These are phyloP conservation scores for Syzygium oleosum DNA, from an alignment of 345 rosid species.

Conservation along the genomic window DNA sequence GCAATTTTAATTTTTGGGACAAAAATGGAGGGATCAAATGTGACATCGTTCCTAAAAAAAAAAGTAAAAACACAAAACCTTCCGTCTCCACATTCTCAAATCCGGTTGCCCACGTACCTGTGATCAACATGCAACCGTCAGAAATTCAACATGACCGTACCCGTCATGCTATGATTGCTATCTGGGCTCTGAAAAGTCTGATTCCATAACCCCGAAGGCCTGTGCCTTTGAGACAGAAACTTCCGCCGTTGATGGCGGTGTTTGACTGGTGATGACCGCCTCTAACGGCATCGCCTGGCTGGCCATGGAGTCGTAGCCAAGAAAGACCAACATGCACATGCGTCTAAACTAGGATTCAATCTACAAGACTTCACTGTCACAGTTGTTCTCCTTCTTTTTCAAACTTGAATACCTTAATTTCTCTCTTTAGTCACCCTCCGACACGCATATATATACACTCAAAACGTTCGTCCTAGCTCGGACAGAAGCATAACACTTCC, in stretches of 20 bases:
- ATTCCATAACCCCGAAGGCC: neutral
- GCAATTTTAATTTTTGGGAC: neutral
- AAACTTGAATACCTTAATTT: neutral
- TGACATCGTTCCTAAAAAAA: neutral
- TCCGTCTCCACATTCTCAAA: neutral
- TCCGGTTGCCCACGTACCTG: neutral
- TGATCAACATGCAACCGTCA: neutral
- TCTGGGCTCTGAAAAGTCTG: neutral
- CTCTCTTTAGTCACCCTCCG: neutral
- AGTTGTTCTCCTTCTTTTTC: neutral
- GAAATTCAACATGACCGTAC: neutral
- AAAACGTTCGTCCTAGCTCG: neutral
- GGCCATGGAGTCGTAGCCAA: neutral
- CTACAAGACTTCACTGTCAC: neutral
- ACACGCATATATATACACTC: neutral
- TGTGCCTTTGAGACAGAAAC: neutral
- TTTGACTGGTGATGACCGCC: neutral
- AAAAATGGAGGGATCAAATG: neutral
- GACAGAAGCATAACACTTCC: neutral
- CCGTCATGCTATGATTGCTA: too few relatives aligned
- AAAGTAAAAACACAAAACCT: neutral
- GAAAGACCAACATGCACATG: neutral
- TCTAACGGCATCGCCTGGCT: neutral
- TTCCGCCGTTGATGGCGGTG: slow-evolving; percentile 3
- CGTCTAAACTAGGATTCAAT: neutral